Conservation (phyloP, 495 filamentous ascomycete genomes). For the Viridothelium virens region DNA sequence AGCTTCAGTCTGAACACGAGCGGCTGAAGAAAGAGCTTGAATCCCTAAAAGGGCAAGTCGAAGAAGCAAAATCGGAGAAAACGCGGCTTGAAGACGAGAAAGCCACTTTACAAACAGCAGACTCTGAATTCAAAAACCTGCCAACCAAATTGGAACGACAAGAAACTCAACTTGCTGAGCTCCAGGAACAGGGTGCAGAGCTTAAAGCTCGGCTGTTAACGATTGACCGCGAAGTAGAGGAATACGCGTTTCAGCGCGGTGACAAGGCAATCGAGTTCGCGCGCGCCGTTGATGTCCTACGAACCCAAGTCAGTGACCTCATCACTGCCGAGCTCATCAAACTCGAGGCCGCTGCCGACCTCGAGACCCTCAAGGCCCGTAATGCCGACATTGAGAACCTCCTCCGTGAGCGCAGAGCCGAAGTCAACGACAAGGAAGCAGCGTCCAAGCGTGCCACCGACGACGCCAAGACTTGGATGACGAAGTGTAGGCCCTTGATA, state of each 20-base stretch:
- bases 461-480: constrained; percentile 30
- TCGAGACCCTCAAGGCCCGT: constrained; percentile 53
- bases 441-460: constrained; percentile 25
- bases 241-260: constrained; percentile 54
- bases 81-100: constrained; percentile 47
- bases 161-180: constrained; percentile 42
- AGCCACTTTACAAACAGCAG: constrained; percentile 49
- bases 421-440: constrained; percentile 36
- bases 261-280: constrained; percentile 56
- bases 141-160: constrained; percentile 58
- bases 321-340: constrained; percentile 58
- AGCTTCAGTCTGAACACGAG: constrained; percentile 11
- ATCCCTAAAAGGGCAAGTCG: constrained; percentile 9
- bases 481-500: background rate
- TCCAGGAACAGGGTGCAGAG: constrained; percentile 39
- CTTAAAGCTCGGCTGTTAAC: constrained; percentile 38
- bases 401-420: constrained; percentile 42
- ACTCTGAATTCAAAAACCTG: constrained; percentile 54
- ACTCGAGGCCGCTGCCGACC: constrained; percentile 74
- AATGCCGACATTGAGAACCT: constrained; percentile 51
- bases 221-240: constrained; percentile 46
- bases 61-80: constrained; percentile 38
- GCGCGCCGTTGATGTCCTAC: constrained; percentile 53
- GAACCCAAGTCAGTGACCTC: constrained; percentile 51
- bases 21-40: constrained; percentile 24